phyloP scores from a whole-genome alignment of 2,329 filamentous ascomycete species.

The Lachnellula arida region DNA sequence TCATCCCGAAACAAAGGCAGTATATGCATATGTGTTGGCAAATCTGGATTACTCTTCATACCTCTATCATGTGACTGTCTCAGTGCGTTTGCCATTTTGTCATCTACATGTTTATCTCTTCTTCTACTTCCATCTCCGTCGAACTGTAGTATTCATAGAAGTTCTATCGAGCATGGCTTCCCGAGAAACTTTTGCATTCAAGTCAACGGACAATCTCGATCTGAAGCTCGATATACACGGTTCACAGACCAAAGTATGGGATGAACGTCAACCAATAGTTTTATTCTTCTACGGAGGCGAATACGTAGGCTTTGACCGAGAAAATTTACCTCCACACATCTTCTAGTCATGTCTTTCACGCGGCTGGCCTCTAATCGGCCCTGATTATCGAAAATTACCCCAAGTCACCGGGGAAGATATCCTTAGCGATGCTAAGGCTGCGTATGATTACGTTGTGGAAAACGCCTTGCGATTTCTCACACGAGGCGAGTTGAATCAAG shows the following conservation, averaged over 20 bases:
- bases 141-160: background rate
- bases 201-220: background rate
- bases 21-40: background rate
- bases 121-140: background rate
- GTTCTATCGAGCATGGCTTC: background rate
- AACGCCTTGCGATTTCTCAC: background rate
- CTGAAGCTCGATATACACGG: conserved; percentile 10
- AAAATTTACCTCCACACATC: conserved; percentile 4
- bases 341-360: conserved; percentile 6
- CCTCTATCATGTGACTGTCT: background rate
- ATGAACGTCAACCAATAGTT: conserved; percentile 1
- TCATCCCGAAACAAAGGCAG: background rate
- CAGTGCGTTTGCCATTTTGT: background rate
- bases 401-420: conserved; percentile 1
- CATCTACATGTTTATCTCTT: background rate
- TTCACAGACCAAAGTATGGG: background rate
- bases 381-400: conserved; percentile 8
- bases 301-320: conserved; percentile 4
- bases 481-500: background rate
- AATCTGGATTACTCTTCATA: background rate
- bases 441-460: conserved; percentile 7
- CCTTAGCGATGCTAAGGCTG: conserved; percentile 3
- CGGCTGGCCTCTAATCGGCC: conserved; percentile 5
- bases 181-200: background rate
- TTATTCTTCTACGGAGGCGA: conserved; percentile 11